Conservation (phyloP, 805 yeast genomes). For the Barnettozyma pratensis region DNA sequence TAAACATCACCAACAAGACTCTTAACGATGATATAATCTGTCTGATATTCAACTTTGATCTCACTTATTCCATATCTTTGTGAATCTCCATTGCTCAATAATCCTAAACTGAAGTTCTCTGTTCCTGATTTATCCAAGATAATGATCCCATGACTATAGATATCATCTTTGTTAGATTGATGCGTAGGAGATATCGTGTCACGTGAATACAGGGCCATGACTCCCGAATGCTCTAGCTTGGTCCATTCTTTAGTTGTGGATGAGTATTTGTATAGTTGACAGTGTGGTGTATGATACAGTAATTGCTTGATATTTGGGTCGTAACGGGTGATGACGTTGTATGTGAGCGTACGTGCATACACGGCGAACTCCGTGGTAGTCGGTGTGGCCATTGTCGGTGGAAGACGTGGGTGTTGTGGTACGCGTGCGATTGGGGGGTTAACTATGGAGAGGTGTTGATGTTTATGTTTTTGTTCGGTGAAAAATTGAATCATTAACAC, state of each 20-base stretch:
- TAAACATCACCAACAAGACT: constrained; percentile 64
- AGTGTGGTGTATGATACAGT: constrained; percentile 63
- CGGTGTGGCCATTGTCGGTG: background rate
- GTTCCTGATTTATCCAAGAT: constrained; percentile 65
- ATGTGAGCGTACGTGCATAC: constrained; percentile 63
- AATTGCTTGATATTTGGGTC: constrained; percentile 69
- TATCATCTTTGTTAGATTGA: constrained; percentile 23
- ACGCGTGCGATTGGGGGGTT: background rate
- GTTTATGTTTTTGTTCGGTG: background rate
- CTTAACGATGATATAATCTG: constrained; percentile 64
- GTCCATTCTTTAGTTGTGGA: constrained; percentile 59
- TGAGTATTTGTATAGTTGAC: constrained; percentile 59
- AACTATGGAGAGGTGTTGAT: background rate
- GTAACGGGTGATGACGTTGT: constrained; percentile 71
- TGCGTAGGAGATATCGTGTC: constrained; percentile 21
- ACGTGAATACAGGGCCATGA: constrained; percentile 59
- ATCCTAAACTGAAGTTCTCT: constrained; percentile 67
- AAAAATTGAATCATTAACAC: background rate
- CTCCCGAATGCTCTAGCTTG: constrained; percentile 66
- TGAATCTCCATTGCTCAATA: constrained; percentile 50
- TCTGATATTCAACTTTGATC: constrained; percentile 64
- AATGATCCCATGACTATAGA: constrained; percentile 62
- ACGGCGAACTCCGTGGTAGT: constrained; percentile 20
- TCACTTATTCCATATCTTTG: constrained; percentile 33
- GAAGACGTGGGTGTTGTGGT: too few relatives aligned